These are phyloP conservation scores for Trichophyton simii DNA, from an alignment of 2,329 filamentous ascomycete genomes.

Conservation along the genomic window DNA sequence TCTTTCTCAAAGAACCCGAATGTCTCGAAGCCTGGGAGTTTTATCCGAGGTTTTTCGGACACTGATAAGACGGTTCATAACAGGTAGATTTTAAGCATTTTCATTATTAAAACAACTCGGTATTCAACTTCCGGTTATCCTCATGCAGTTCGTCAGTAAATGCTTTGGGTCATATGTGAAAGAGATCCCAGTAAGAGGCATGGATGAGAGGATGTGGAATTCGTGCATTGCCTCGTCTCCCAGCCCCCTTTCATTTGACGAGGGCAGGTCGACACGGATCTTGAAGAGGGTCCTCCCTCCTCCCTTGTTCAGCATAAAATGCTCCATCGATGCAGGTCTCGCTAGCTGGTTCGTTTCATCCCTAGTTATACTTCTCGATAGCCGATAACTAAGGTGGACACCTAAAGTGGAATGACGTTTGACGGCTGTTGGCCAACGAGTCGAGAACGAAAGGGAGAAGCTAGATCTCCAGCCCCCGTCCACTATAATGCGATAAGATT, in stretches of 20 bases:
- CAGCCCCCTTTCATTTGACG: not conserved
- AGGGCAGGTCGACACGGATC: not conserved
- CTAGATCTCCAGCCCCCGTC: not conserved
- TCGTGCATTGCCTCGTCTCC: not conserved
- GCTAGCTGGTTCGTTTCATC: too few relatives aligned
- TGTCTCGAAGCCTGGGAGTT: constrained; percentile 8
- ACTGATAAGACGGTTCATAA: too few relatives aligned
- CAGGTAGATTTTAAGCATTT: too few relatives aligned
- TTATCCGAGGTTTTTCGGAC: not conserved
- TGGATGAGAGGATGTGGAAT: not conserved
- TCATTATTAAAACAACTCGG: too few relatives aligned
- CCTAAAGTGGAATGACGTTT: not conserved
- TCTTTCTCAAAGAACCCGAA: constrained; percentile 2
- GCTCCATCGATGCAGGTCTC: too few relatives aligned
- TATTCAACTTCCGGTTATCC: not conserved
- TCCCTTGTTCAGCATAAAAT: too few relatives aligned
- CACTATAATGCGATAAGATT: not conserved
- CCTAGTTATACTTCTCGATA: not conserved
- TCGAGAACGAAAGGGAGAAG: not conserved
- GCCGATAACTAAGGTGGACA: not conserved
- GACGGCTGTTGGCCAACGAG: not conserved
- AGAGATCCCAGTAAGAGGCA: too few relatives aligned
- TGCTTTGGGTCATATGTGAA: too few relatives aligned
- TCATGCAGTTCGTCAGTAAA: not conserved
- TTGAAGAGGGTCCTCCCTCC: not conserved